Percentiles rank a stretch among this genome's conserved stretches.
Conservation (phyloP, 2,329 filamentous ascomycete species). For the Talaromyces sp. region DNA sequence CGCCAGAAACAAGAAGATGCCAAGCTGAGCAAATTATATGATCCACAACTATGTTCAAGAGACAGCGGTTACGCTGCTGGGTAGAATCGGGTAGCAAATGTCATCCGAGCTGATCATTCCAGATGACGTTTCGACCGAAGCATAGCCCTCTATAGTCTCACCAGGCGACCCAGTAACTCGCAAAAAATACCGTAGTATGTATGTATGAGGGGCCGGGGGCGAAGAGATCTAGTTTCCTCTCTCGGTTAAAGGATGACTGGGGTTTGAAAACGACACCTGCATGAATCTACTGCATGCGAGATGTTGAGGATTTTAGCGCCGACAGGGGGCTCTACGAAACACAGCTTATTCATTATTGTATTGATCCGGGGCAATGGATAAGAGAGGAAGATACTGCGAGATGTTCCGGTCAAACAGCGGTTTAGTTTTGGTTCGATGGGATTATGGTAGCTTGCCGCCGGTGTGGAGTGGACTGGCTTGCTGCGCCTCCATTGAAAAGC, state of each 20-base stretch:
- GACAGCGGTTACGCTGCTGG: not conserved
- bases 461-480: not conserved
- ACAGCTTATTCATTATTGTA: not conserved
- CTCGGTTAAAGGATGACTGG: no score
- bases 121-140: not conserved
- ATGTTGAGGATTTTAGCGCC: no score
- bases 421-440: slow-evolving; percentile 11
- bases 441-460: slow-evolving; percentile 14
- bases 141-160: not conserved
- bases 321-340: not conserved
- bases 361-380: slow-evolving; percentile 2
- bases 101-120: not conserved
- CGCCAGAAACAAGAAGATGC: not conserved
- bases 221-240: no score
- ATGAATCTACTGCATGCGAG: no score
- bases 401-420: not conserved
- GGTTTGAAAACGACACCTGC: no score
- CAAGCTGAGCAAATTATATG: slow-evolving; percentile 1
- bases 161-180: not conserved
- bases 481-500: slow-evolving; percentile 16
- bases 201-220: no score
- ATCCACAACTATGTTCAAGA: not conserved
- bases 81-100: not conserved
- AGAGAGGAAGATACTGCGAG: not conserved
- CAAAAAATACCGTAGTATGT: no score